Evolutionary conservation across 257 asterid genomes (phyloP).

Genomic region (Solanum commersonii): DNA sequence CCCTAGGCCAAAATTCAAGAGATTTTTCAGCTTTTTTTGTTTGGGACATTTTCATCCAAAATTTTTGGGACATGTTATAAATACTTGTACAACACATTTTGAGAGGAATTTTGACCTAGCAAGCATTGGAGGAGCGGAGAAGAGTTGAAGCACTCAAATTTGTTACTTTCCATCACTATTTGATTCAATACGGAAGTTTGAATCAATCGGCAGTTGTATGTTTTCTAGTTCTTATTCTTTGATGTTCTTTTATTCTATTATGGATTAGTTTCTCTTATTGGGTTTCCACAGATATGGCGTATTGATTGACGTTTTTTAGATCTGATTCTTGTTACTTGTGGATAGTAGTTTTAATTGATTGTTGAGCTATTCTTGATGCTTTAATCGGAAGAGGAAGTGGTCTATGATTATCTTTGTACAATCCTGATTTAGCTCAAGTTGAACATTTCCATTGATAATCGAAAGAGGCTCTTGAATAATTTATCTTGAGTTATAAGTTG

Average conservation of each 20-base stretch:
- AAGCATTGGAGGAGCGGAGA: neutral
- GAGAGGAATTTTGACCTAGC: neutral
- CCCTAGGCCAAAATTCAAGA: neutral
- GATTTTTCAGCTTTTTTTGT: neutral
- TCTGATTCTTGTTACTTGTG: neutral
- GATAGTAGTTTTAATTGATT: neutral
- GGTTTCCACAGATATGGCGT: neutral
- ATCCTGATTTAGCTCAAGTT: neutral
- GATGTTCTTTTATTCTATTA: neutral
- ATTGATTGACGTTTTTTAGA: neutral
- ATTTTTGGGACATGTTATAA: neutral
- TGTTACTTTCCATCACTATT: neutral
- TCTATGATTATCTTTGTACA: neutral
- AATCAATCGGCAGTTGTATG: neutral
- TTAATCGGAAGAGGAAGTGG: neutral
- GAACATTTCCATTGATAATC: neutral
- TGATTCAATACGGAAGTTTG: neutral
- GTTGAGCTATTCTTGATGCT: neutral
- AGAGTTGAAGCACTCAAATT: neutral
- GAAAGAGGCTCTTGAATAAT: neutral
- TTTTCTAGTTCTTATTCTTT: neutral
- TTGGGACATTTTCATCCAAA: neutral
- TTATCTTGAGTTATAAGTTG: neutral
- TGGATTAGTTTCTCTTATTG: neutral
- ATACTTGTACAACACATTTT: neutral